Evolutionary conservation across 176 grass and related monocot genomes (phyloP).

Genomic region (Cymbopogon citratus): DNA sequence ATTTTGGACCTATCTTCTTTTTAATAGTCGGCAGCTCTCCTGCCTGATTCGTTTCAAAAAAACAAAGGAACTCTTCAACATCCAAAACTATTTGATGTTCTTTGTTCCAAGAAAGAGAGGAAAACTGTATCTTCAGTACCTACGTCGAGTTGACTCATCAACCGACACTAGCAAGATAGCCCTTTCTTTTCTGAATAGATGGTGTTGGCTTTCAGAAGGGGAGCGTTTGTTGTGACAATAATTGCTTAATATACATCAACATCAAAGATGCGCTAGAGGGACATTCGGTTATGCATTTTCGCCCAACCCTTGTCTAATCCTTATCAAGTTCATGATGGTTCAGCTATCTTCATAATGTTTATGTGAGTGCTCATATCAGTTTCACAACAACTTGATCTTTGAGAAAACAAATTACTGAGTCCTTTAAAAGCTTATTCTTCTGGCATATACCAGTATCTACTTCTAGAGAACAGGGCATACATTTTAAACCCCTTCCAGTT

Average conservation of each 20-base stretch:
- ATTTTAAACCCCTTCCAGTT: neutral
- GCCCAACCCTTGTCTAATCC: neutral
- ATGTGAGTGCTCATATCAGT: neutral
- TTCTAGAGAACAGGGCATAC: neutral
- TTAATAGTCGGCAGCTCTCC: too few species aligned
- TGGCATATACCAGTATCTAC: neutral
- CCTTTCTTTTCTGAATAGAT: conserved; percentile 4
- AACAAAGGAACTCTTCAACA: neutral
- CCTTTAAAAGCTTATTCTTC: neutral
- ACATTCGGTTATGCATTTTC: neutral
- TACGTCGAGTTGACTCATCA: neutral
- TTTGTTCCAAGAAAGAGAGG: neutral
- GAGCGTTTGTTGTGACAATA: neutral
- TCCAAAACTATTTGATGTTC: conserved; percentile 9
- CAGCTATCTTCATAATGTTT: neutral
- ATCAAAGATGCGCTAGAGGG: neutral
- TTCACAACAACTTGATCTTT: neutral
- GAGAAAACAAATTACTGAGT: neutral
- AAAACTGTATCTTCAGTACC: neutral
- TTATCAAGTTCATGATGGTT: neutral
- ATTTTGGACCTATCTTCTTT: too few species aligned
- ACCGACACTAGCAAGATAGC: neutral
- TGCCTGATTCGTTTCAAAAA: too few species aligned
- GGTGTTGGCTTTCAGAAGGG: neutral
- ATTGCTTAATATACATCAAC: neutral